Evolutionary conservation across 148 eudicot genomes (phyloP).

Genomic region (Euryodendron excelsum): DNA sequence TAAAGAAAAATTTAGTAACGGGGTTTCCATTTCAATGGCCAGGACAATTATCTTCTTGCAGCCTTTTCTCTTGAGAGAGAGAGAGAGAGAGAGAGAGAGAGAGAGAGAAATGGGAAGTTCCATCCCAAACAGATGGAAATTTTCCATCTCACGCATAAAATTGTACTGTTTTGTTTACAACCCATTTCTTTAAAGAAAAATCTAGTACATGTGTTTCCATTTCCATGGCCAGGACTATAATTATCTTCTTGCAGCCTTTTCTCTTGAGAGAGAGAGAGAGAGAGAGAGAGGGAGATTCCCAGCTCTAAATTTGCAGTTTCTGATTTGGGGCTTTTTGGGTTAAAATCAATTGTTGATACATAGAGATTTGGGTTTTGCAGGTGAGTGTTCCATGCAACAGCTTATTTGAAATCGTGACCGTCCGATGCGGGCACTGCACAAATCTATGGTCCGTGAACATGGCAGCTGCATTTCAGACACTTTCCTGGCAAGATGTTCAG

Average conservation of each 20-base stretch:
- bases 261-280: too few relatives aligned
- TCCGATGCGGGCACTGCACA: conserved; percentile 88
- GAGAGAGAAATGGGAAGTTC: too few relatives aligned
- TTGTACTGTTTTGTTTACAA: neutral
- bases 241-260: neutral
- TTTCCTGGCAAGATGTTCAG: conserved; percentile 41
- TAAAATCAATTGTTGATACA: neutral
- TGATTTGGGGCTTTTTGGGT: neutral
- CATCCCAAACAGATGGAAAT: too few relatives aligned
- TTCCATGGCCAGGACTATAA: neutral
- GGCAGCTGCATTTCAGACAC: conserved; percentile 75
- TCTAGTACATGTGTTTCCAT: neutral
- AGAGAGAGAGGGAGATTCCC: too few relatives aligned
- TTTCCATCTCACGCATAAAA: neutral
- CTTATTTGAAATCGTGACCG: conserved; percentile 77
- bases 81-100: too few relatives aligned
- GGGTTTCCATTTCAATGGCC: neutral
- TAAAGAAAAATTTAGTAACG: neutral
- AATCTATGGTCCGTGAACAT: conserved; percentile 86
- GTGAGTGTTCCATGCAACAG: conserved; percentile 88
- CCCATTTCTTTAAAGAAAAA: neutral
- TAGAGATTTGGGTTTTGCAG: conserved; percentile 27
- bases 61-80: too few relatives aligned
- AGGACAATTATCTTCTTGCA: neutral
- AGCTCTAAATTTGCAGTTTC: neutral